These are phyloP conservation scores for Hypoxylon lienhwacheense DNA, from an alignment of 495 filamentous ascomycete genomes.

Conservation along the genomic window DNA sequence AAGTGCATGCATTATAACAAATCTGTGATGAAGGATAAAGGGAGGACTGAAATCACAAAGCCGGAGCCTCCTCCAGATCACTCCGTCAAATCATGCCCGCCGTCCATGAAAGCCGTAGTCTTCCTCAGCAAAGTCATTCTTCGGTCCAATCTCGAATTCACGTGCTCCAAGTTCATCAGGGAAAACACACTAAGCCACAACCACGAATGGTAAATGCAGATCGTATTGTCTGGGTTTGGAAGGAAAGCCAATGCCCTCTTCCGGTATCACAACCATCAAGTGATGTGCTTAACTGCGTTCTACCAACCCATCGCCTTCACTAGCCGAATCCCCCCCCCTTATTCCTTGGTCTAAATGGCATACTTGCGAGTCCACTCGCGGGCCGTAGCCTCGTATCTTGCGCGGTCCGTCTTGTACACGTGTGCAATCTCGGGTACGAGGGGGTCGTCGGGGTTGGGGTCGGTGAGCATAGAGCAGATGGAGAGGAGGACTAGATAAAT, in stretches of 20 bases:
- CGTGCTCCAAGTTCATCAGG: constrained; percentile 18
- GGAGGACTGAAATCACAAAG: constrained; percentile 25
- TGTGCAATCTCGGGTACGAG: constrained; percentile 98
- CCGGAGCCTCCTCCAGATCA: constrained; percentile 18
- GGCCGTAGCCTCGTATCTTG: constrained; percentile 92
- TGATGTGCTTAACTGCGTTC: constrained; percentile 21
- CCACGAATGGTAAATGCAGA: constrained; percentile 36
- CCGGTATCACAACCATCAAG: constrained; percentile 23
- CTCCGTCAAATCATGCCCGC: constrained; percentile 21
- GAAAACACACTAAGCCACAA: constrained; percentile 31
- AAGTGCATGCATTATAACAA: constrained; percentile 28
- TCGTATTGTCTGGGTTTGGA: constrained; percentile 36
- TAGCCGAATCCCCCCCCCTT: constrained; percentile 1
- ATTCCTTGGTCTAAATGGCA: constrained; percentile 64
- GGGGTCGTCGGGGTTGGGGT: constrained; percentile 98
- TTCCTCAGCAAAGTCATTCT: constrained; percentile 26
- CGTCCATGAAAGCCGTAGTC: constrained; percentile 28
- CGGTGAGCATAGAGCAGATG: constrained; percentile 99
- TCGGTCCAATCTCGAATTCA: constrained; percentile 14
- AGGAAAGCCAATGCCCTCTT: constrained; percentile 20
- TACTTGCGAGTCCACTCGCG: constrained; percentile 99
- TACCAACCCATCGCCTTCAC: constrained; percentile 8
- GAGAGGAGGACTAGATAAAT: constrained; percentile 79
- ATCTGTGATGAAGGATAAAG: constrained; percentile 19
- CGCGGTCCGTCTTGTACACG: constrained; percentile 98